phyloP scores from a whole-genome alignment of 805 yeast genomes.

The Yarrowia sp. region DNA sequence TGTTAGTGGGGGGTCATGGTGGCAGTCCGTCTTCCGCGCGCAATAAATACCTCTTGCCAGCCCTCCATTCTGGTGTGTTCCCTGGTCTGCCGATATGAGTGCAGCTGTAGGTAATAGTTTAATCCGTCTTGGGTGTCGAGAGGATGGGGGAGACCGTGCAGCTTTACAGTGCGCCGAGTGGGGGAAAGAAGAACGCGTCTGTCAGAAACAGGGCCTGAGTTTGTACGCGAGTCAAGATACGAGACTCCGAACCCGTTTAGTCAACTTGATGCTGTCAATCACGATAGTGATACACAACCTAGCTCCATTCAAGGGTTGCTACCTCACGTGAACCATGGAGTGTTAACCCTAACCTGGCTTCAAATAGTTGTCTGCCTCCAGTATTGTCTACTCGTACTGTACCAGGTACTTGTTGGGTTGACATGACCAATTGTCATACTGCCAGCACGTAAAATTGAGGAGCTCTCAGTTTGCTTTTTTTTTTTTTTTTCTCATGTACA shows the following conservation, averaged over 20 bases:
- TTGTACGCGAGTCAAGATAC: too few relatives aligned
- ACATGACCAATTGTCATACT: too few relatives aligned
- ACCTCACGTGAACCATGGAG: not conserved
- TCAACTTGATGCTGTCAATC: not conserved
- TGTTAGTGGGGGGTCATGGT: not conserved
- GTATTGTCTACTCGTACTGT: too few relatives aligned
- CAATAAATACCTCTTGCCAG: conserved; percentile 30
- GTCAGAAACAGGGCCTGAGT: too few relatives aligned
- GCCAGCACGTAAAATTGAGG: too few relatives aligned
- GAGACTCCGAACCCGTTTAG: too few relatives aligned
- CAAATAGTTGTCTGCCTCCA: not conserved
- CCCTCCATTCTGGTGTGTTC: conserved; percentile 28
- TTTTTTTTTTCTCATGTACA: too few relatives aligned
- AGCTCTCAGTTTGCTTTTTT: too few relatives aligned
- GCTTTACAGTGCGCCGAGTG: not conserved
- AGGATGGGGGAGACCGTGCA: not conserved
- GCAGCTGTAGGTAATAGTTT: conserved; percentile 16
- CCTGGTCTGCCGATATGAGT: conserved; percentile 15
- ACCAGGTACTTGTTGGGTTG: too few relatives aligned
- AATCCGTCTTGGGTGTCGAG: conserved; percentile 1
- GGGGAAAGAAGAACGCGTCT: not conserved
- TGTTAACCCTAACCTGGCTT: not conserved
- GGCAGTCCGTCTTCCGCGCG: not conserved
- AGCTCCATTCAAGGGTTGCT: not conserved
- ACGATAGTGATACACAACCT: not conserved